Conservation (phyloP, 2,329 filamentous ascomycete genomes). For the Penicillium decumbens region DNA sequence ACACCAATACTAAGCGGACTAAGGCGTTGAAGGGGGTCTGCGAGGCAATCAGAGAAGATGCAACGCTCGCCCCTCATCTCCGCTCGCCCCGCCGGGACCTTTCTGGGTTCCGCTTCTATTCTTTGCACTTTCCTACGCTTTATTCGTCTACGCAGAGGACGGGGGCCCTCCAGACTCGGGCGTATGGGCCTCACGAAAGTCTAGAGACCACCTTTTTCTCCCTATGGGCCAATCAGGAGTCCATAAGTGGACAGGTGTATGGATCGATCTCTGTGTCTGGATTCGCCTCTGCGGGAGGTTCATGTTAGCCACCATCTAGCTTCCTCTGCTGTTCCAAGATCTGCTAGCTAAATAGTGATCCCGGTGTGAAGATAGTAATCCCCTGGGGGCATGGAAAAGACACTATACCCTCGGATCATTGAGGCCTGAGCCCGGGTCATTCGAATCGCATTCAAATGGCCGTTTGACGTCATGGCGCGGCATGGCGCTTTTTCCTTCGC, state of each 20-base stretch:
- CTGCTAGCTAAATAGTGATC: background rate
- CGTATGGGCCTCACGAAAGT: background rate
- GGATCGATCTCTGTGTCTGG: constrained; percentile 19
- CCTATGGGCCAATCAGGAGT: constrained; percentile 13
- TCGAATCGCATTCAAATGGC: background rate
- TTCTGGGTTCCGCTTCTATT: constrained; percentile 15
- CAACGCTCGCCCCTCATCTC: constrained; percentile 5
- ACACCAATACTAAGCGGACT: background rate
- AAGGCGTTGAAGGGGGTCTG: background rate
- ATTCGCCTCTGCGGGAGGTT: constrained; percentile 10
- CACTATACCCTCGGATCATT: background rate
- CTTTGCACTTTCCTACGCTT: constrained; percentile 7
- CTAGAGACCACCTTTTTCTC: background rate
- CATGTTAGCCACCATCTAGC: constrained; percentile 1
- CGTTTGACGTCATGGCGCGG: constrained; percentile 19
- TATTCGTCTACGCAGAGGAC: background rate
- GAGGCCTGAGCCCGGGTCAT: constrained; percentile 18
- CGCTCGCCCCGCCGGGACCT: constrained; percentile 18
- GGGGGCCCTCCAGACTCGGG: background rate
- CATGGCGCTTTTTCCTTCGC: constrained; percentile 3
- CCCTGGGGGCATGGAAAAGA: background rate
- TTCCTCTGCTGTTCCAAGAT: background rate
- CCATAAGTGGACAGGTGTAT: constrained; percentile 9
- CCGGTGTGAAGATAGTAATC: background rate
- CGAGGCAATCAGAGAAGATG: constrained; percentile 11